phyloP scores from a whole-genome alignment of 2,329 filamentous ascomycete species.

The Ceratocystis cubensis region DNA sequence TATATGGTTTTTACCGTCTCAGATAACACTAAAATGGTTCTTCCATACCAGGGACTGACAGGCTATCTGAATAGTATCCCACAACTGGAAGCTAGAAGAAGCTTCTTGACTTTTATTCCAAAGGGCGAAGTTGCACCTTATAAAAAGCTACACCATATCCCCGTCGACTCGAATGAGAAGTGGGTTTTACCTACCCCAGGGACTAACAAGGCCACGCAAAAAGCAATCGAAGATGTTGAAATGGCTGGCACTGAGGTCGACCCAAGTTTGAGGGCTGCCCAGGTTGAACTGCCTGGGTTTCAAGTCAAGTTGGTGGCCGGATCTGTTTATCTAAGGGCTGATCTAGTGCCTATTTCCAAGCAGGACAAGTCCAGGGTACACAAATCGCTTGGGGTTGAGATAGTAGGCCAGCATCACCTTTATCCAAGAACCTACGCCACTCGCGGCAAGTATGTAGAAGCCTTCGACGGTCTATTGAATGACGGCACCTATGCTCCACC shows the following conservation, averaged over 20 bases:
- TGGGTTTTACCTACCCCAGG: conserved; percentile 23
- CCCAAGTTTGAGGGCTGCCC: background rate
- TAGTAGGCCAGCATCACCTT: conserved; percentile 33
- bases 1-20: conserved; percentile 32
- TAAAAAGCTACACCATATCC: conserved; percentile 24
- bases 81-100: conserved; percentile 28
- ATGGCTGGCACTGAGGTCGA: conserved; percentile 25
- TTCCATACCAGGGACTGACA: conserved; percentile 32
- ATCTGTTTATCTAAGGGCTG: conserved; percentile 30
- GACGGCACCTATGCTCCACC: conserved; percentile 37
- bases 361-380: conserved; percentile 15
- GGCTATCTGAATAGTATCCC: conserved; percentile 28
- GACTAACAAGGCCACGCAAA: conserved; percentile 12
- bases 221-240: conserved; percentile 17
- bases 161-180: conserved; percentile 27
- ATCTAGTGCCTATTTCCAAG: conserved; percentile 24
- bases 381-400: conserved; percentile 30
- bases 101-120: conserved; percentile 27
- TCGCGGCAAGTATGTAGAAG: conserved; percentile 25
- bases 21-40: conserved; percentile 28
- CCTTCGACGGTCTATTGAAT: conserved; percentile 37
- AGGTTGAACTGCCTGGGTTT: conserved; percentile 28
- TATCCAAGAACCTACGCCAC: conserved; percentile 29
- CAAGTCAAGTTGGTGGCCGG: conserved; percentile 31
- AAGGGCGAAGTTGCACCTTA: conserved; percentile 22